Base-by-base conservation (phyloP, 75 land plant genomes). In the Azolla pinnata region DNA sequence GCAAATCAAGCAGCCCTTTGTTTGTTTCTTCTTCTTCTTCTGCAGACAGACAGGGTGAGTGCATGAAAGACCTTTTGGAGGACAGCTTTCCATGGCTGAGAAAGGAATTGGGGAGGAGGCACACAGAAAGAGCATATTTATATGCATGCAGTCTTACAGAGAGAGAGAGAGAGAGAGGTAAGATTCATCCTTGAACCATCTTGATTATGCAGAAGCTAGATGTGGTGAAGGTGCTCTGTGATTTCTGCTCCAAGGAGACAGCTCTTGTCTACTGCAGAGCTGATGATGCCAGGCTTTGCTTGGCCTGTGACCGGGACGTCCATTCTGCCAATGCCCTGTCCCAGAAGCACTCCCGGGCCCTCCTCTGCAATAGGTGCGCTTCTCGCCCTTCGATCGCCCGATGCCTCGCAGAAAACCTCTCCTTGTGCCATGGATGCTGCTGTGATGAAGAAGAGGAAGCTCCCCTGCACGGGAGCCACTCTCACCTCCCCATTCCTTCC, bases 391-490 rank as follows among this genome's bases (percentile, higher is more conserved):
- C 79, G 14, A 26, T 75, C 7, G 62, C 83, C 29, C 59, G 78
- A 32, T 86, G 96, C 72, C 33, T 70, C 34, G 34, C 82, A 12
- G 73, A 82, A 42, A 40, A 55, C 44, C 14, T 33, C 19, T 69
- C 85, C 20, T 73, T 90, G 12, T 90, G 96, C 63, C 78, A 76
- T 53, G 66, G 78, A 44, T 90, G 96, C 56, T 90, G 86, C 64
- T 75, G 74, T 61, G 79, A 82, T 33, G 52, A 32, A 1, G 90
- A 86, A 35, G 52, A 20, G 17, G 7, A 33, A 4, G 18, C 17
- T 58, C 44, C n/a, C 14, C 46, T 26, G 2, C 29, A n/a, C 24
- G 46, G 10, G 17, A 35, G 29, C 7, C 92, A 87, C 50, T 62
- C 71, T 33, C 71, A 84, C 30, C 68, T 72, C 52, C 56, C 75